Evolutionary conservation across 441 rosid genomes (phyloP).

Genomic region (Metrosideros polymorpha): DNA sequence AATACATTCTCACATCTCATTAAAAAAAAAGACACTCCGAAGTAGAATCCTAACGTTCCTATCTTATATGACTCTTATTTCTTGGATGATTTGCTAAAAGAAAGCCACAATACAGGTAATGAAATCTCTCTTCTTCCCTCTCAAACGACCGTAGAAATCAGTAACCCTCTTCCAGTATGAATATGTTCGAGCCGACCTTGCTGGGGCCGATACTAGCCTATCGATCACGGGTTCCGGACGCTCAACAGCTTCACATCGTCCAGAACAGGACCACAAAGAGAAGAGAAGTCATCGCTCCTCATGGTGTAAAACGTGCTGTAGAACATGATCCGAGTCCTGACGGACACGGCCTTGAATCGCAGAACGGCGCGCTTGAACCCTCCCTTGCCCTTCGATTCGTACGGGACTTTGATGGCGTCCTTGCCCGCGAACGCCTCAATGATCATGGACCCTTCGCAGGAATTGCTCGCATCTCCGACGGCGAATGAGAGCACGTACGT

Average conservation of each 20-base stretch:
- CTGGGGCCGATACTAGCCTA: not conserved
- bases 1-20: not conserved
- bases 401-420: conserved; percentile 44
- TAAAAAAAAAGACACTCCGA: not conserved
- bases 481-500: conserved; percentile 38
- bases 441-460: conserved; percentile 47
- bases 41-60: not conserved
- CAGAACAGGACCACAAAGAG: conserved; percentile 52
- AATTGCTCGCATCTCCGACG: conserved; percentile 50
- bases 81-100: not conserved
- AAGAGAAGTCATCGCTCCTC: conserved; percentile 46
- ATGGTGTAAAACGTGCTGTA: conserved; percentile 50
- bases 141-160: not conserved
- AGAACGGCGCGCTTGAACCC: conserved; percentile 42
- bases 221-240: conserved; percentile 23
- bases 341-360: conserved; percentile 26
- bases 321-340: conserved; percentile 43
- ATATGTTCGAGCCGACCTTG: not conserved
- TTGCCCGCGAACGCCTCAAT: conserved; percentile 55
- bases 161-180: not conserved
- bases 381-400: conserved; percentile 48
- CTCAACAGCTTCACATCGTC: conserved; percentile 52
- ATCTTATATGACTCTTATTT: not conserved
- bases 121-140: not conserved
- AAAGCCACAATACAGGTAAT: not conserved